Base-by-base conservation (phyloP, 805 yeast genomes). In the Candida insectalens region DNA sequence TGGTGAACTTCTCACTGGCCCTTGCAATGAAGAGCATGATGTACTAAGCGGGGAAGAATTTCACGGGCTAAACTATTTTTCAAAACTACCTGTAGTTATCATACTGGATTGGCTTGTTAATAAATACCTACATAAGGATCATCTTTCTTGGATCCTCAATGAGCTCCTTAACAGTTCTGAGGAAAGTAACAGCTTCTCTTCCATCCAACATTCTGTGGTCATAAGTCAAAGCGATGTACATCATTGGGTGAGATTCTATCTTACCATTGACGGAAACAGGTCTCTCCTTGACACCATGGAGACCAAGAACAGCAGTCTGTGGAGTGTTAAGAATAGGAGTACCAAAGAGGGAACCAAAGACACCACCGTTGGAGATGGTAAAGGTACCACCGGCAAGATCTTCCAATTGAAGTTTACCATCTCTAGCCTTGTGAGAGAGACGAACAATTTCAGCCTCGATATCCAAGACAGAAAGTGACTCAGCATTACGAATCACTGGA, bases 311-410 rank as follows among this genome's bases (percentile, higher is more conserved):
- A 29, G 97, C 96, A 39, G 95, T 87, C 69, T 92, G 98, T 36
- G 98, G 98, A 75, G 83, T 65, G 74, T 92, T 92, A 60, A 92
- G 89, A 63, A 92, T 92, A 54, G 98, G 98, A 34, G 98, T 92
- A 60, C 98, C 98, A 62, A 82, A 85, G 47, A 92, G 70, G 18
- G 97, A 92, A 44, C 98, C 98, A 54, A 92, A 92, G 38, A 92
- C 96, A 63, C 98, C 98, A 60, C 98, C 98, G 68, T 92, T 92
- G 36, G 97, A 92, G 53, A 92, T 92, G 54, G 98, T 92, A 72
- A 92, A 88, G 40, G 97, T 88, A 62, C 98, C 98, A 61, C 98
- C 98, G 41, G 96, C 74, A 97, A 92, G 89, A 63, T 92, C 98
- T 70, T 92, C 98, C 45, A 92, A 65, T 36, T 96, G 84, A 56